Evolutionary conservation across 768 basidiomycete genomes (phyloP), one percentile per base, ranked within the genome.

Genomic region (Suillus brevipes): DNA sequence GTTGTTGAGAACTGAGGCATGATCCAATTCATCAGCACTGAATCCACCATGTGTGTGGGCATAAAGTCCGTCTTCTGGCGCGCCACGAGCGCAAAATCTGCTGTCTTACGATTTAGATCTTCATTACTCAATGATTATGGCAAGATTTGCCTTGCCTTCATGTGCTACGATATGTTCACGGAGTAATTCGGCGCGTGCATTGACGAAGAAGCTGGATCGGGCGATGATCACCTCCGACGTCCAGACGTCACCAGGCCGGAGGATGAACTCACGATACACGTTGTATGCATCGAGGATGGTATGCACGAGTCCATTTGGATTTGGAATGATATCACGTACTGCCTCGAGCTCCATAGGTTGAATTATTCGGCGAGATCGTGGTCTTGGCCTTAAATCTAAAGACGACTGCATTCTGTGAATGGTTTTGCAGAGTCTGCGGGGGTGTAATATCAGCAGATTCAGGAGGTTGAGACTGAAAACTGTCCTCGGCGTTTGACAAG

Each of bases 1-100:
- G 80, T 82, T 7, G 83, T 85, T 9, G 79, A 75, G 68, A 85
- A 83, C 37, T 73, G 58, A 6, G 82, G 82, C 20, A 78, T 70
- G 45, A 82, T 73, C 80, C 82, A 84, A 0, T 76, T 71, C 37
- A 74, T 70, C 2, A 84, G 70, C 0, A 67, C 58, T 5, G 73
- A 68, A 63, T 18, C 18, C 6, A 20, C 43, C 18, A 43, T 43
- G 8, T 3, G 20, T 73, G 69, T 2, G n/a, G 65, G 70, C 67
- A 76, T 70, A 47, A 76, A 31, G 16, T 63, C 52, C 20, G 64
- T 67, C 65, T 72, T 71, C 25, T 68, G 43, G 64, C 65, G 40
- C 31, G 77, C 70, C 75, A 76, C 55, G 18, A 60, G 52, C 4
- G 74, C 73, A n/a, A 78, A 78, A 66, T 83, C 76, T 40, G 78